Conservation (phyloP, 1,284 basidiomycete genomes). For the Erythrobasidium hasegawianum region DNA sequence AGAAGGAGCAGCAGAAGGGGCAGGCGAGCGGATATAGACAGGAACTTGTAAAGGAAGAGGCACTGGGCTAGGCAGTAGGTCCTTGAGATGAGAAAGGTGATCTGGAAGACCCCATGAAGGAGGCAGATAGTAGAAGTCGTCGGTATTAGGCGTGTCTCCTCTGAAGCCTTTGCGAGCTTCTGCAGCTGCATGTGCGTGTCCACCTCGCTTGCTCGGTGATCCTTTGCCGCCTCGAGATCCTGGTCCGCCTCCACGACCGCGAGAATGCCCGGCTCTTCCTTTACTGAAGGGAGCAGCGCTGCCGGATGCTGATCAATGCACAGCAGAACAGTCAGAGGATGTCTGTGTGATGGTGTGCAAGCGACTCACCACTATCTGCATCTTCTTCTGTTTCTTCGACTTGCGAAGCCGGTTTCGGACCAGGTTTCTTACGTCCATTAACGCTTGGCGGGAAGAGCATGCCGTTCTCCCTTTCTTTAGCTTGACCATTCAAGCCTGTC, state of each 20-base stretch:
- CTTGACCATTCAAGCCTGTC: not conserved
- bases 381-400: constrained; percentile 1
- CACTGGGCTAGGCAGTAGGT: constrained; percentile 70
- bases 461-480: not conserved
- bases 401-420: constrained; percentile 4
- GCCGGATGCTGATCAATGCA: too few relatives aligned
- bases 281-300: not conserved
- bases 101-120: constrained; percentile 89
- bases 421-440: not conserved
- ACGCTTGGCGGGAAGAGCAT: not conserved
- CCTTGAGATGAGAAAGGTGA: constrained; percentile 81
- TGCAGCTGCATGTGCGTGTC: constrained; percentile 14
- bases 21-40: constrained; percentile 39
- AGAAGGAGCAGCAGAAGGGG: constrained; percentile 46
- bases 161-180: constrained; percentile 17
- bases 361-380: constrained; percentile 1
- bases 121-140: constrained; percentile 60
- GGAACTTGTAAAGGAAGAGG: constrained; percentile 74
- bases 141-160: constrained; percentile 40
- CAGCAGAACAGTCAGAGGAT: too few relatives aligned
- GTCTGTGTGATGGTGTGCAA: too few relatives aligned
- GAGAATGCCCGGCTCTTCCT: not conserved
- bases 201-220: constrained; percentile 34
- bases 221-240: constrained; percentile 36
- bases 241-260: constrained; percentile 4